These are phyloP conservation scores for Penicillium turbatum DNA, from an alignment of 495 filamentous ascomycete genomes.

Conservation along the genomic window DNA sequence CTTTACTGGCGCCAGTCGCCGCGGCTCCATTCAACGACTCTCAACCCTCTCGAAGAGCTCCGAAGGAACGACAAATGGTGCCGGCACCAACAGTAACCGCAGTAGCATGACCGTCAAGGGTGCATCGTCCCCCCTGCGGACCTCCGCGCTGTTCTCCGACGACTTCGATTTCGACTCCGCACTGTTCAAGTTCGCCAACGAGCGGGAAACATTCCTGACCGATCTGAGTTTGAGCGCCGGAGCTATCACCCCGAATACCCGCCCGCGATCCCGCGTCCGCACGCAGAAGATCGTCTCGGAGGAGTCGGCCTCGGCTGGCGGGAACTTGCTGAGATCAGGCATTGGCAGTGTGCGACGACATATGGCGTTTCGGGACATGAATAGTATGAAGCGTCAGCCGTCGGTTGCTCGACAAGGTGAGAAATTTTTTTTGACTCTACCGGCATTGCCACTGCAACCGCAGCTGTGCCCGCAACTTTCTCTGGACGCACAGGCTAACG, in stretches of 20 bases:
- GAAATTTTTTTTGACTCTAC: constrained; percentile 22
- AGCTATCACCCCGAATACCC: constrained; percentile 64
- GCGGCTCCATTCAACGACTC: constrained; percentile 62
- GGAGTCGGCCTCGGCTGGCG: constrained; percentile 48
- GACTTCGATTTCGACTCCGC: constrained; percentile 93
- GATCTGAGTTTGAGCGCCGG: constrained; percentile 89
- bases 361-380: constrained; percentile 90
- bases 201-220: constrained; percentile 88
- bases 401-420: constrained; percentile 72
- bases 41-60: constrained; percentile 63
- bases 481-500: background rate
- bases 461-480: background rate
- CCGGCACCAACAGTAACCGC: constrained; percentile 85
- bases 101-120: constrained; percentile 83
- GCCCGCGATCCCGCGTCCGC: constrained; percentile 68
- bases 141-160: constrained; percentile 35
- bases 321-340: constrained; percentile 46
- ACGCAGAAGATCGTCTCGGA: constrained; percentile 79
- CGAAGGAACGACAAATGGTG: constrained; percentile 48
- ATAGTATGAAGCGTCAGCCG: constrained; percentile 85
- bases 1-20: constrained; percentile 43
- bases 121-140: constrained; percentile 38
- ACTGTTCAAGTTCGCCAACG: constrained; percentile 86
- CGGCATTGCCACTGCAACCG: background rate
- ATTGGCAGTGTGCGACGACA: constrained; percentile 79